These are phyloP conservation scores for Trypanosoma cruzi DNA, from an alignment of 208 protist genomes.

Conservation along the genomic window DNA sequence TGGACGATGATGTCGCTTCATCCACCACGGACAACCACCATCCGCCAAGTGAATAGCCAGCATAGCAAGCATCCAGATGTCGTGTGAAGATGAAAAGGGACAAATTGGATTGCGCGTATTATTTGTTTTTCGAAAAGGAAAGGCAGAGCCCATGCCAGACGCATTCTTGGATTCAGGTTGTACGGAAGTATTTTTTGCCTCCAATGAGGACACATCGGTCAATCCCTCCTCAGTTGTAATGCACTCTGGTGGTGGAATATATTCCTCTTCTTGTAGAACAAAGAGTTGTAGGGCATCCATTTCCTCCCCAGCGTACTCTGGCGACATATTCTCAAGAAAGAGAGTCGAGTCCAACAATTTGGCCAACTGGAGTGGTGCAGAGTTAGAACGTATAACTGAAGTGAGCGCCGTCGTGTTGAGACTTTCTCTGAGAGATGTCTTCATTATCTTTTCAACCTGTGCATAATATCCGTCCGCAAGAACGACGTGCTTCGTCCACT, in stretches of 20 bases:
- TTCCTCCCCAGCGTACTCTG: not conserved
- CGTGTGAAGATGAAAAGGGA: conserved; percentile 33
- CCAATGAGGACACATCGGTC: not conserved
- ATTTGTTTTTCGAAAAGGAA: conserved; percentile 26
- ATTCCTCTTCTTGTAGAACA: conserved; percentile 33
- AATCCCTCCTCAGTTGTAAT: conserved; percentile 25
- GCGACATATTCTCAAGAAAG: not conserved
- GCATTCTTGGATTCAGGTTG: not conserved
- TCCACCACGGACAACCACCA: conserved; percentile 38
- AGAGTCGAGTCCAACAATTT: not conserved
- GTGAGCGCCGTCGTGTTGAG: not conserved
- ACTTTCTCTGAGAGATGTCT: conserved; percentile 21
- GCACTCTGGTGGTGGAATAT: conserved; percentile 53
- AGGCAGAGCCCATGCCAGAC: not conserved
- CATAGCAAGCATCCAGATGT: conserved; percentile 82
- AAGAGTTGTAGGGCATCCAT: conserved; percentile 31
- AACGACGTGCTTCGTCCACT: conserved; percentile 59
- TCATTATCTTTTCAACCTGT: conserved; percentile 35
- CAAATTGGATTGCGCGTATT: conserved; percentile 39
- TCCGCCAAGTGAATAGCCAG: conserved; percentile 72
- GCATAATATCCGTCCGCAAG: conserved; percentile 49
- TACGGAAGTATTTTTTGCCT: not conserved
- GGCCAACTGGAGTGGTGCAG: too few relatives aligned
- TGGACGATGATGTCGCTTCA: conserved; percentile 44
- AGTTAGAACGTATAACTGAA: not conserved